phyloP scores from a whole-genome alignment of 2,329 filamentous ascomycete species.

The Ophiocordyceps camponoti-leonardi region DNA sequence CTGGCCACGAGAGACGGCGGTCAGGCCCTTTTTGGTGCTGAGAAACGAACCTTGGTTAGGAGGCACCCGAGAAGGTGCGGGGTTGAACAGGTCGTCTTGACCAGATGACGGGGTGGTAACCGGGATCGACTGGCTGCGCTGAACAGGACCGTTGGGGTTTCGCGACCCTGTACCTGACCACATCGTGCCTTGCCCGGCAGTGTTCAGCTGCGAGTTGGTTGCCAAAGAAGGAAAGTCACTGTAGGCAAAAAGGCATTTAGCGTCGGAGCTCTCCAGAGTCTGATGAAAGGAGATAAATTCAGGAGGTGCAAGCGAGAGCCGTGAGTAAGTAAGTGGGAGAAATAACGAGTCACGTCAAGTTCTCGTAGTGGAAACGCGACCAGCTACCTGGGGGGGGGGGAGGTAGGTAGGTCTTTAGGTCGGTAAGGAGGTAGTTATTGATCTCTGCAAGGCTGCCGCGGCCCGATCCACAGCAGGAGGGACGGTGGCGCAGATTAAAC shows the following conservation, averaged over 20 bases:
- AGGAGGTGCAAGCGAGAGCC: not conserved
- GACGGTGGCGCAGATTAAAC: no score
- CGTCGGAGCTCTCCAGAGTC: not conserved
- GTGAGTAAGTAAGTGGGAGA: not conserved
- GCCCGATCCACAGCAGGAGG: not conserved
- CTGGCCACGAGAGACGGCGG: conserved; percentile 28
- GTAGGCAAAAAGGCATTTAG: not conserved
- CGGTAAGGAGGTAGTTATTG: no score
- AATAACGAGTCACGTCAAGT: not conserved
- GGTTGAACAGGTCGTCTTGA: conserved; percentile 28
- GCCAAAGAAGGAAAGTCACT: conserved; percentile 52
- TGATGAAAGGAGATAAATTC: not conserved
- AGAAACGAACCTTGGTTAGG: conserved; percentile 31
- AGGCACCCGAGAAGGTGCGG: conserved; percentile 20
- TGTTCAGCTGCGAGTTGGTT: conserved; percentile 38
- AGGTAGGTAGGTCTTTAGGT: no score
- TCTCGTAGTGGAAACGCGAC: not conserved
- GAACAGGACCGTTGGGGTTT: conserved; percentile 28
- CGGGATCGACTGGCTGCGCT: conserved; percentile 33
- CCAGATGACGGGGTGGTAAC: conserved; percentile 31
- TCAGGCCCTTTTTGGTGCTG: conserved; percentile 17
- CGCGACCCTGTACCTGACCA: conserved; percentile 35
- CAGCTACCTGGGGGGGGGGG: no score
- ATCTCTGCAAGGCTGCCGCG: not conserved
- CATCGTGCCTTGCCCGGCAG: conserved; percentile 29